phyloP scores from a whole-genome alignment of 345 rosid genomes.

The Psidium friedrichsthalianum region DNA sequence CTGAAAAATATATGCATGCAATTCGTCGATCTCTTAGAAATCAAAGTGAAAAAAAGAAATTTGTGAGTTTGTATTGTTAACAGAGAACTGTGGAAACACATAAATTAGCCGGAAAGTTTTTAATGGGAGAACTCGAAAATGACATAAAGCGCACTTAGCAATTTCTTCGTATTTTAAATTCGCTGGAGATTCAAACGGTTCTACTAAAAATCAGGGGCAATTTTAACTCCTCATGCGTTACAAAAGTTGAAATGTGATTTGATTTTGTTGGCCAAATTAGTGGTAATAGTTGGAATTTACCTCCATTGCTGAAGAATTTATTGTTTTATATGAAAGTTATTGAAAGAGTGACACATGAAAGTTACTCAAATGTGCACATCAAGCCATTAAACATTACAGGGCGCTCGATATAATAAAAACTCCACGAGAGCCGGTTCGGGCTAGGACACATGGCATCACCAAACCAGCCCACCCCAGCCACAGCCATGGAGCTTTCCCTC shows the following conservation, averaged over 20 bases:
- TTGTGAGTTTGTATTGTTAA: not conserved
- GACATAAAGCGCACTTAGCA: too few relatives aligned
- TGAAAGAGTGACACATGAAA: rapidly evolving
- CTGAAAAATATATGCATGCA: not conserved
- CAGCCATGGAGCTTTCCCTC: too few relatives aligned
- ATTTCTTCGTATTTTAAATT: not conserved
- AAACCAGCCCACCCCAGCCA: not conserved
- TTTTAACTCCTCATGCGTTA: rapidly evolving
- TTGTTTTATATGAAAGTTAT: not conserved
- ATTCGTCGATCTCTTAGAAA: not conserved
- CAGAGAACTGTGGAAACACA: too few relatives aligned
- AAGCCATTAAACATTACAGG: not conserved
- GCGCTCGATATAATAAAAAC: not conserved
- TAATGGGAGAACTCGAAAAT: not conserved
- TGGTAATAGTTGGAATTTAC: not conserved
- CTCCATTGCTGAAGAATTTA: not conserved
- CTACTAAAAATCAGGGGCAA: not conserved
- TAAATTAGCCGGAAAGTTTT: not conserved
- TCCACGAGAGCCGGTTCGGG: too few relatives aligned
- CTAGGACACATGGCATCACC: not conserved
- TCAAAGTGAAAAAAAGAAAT: not conserved
- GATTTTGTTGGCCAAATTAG: not conserved
- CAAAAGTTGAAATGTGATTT: not conserved
- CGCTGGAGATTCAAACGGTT: not conserved
- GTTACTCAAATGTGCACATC: not conserved